Evolutionary conservation across 257 asterid species (phyloP).

Genomic region (Anisodus acutangulus): DNA sequence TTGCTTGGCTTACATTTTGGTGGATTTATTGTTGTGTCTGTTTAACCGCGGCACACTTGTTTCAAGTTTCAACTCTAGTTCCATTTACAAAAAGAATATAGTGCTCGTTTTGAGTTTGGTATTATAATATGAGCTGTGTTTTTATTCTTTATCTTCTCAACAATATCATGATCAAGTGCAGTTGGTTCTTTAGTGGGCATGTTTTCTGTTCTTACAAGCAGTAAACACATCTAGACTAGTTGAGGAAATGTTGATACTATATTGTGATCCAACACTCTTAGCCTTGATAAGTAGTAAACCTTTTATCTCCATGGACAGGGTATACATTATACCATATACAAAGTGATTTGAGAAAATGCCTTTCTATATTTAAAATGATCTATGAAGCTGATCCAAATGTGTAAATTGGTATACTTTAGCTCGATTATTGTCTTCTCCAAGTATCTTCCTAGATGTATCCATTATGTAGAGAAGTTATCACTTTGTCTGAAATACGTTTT

Average conservation of each 20-base stretch:
- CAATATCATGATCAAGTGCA: not conserved
- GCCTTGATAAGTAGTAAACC: not conserved
- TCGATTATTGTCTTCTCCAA: not conserved
- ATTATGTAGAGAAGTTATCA: not conserved
- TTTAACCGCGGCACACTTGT: not conserved
- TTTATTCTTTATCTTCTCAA: not conserved
- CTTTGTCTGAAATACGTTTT: conserved; percentile 86
- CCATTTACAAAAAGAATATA: not conserved
- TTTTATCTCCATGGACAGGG: not conserved
- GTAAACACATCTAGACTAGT: not conserved
- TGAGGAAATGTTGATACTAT: not conserved
- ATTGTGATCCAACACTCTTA: not conserved
- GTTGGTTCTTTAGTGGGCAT: not conserved
- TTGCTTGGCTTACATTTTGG: not conserved
- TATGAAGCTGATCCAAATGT: not conserved
- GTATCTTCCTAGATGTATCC: not conserved
- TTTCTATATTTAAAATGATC: not conserved
- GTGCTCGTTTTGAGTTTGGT: not conserved
- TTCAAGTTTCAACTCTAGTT: not conserved
- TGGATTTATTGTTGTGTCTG: conserved; percentile 15
- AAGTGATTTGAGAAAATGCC: not conserved
- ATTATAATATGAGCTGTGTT: not conserved
- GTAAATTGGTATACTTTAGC: not conserved
- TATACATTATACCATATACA: not conserved
- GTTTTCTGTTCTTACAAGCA: not conserved